Conservation (phyloP, 2,329 filamentous ascomycete genomes). For the Diaporthe humulicola region DNA sequence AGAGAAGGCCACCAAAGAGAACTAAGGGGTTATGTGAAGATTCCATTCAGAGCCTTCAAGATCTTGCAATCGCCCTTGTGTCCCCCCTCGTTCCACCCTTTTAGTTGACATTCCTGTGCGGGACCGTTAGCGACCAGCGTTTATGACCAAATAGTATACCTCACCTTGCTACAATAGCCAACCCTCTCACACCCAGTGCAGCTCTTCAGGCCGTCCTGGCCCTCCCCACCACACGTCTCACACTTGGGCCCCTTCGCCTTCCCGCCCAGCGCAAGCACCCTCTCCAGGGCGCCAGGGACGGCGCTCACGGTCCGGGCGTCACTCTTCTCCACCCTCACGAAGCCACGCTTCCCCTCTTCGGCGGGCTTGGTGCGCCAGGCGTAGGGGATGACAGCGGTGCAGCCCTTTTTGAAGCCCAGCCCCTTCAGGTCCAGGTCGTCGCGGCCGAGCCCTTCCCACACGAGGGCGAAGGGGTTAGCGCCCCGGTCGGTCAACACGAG, state of each 20-base stretch:
- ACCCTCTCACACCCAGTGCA: constrained; percentile 59
- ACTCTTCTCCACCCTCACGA: constrained; percentile 53
- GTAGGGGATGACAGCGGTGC: constrained; percentile 53
- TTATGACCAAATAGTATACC: constrained; percentile 33
- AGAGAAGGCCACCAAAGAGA: not conserved
- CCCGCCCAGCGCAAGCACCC: constrained; percentile 46
- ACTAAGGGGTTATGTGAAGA: constrained; percentile 46
- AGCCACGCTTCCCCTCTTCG: constrained; percentile 54
- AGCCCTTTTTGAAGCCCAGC: constrained; percentile 53
- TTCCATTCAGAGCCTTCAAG: constrained; percentile 53
- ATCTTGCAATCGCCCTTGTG: constrained; percentile 61
- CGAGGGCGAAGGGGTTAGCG: constrained; percentile 58
- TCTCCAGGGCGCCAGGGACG: constrained; percentile 49
- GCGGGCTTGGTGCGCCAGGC: constrained; percentile 51
- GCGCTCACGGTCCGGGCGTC: constrained; percentile 51
- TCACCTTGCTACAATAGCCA: constrained; percentile 62
- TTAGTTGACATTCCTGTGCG: constrained; percentile 56
- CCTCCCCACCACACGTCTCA: constrained; percentile 47
- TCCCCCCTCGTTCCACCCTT: constrained; percentile 56
- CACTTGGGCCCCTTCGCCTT: constrained; percentile 44
- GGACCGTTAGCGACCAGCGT: constrained; percentile 27
- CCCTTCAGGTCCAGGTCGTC: constrained; percentile 50
- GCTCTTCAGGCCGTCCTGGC: constrained; percentile 49
- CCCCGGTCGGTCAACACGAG: constrained; percentile 58
- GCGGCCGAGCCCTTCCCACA: constrained; percentile 57